Conservation (phyloP, 2,329 filamentous ascomycete genomes). For the Ophiosphaerella narmari region DNA sequence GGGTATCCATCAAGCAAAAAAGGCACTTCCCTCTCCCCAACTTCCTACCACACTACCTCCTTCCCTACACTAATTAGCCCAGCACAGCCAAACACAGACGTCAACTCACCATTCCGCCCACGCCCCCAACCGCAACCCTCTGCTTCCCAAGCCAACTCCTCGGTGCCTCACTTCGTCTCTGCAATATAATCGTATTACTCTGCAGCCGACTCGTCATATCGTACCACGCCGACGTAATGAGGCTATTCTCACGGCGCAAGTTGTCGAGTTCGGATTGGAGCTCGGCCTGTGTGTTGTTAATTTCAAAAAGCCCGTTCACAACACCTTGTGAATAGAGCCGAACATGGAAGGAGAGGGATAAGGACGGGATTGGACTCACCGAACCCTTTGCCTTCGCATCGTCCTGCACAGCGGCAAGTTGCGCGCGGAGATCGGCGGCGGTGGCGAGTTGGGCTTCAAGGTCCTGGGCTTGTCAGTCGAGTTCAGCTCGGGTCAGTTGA, state of each 20-base stretch:
- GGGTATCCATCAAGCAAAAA: too few relatives aligned
- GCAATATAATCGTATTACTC: conserved; percentile 80
- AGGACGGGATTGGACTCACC: conserved; percentile 21
- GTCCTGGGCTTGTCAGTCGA: conserved; percentile 23
- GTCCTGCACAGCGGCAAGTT: conserved; percentile 41
- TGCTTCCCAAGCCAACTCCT: conserved; percentile 87
- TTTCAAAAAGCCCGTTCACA: neutral
- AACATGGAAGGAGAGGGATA: neutral
- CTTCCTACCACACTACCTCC: too few relatives aligned
- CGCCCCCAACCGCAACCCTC: conserved; percentile 55
- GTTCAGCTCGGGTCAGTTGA: too few relatives aligned
- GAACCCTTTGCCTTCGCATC: conserved; percentile 44
- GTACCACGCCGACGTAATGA: conserved; percentile 86
- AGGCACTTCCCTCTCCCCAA: too few relatives aligned
- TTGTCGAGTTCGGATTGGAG: conserved; percentile 62
- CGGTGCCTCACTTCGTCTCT: conserved; percentile 73
- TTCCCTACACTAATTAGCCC: too few relatives aligned
- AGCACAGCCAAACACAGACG: too few relatives aligned
- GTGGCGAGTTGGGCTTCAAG: conserved; percentile 34
- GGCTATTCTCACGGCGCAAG: conserved; percentile 75
- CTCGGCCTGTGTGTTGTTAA: conserved; percentile 27
- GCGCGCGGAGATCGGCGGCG: conserved; percentile 29
- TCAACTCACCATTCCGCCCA: conserved; percentile 23
- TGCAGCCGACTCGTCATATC: conserved; percentile 78
- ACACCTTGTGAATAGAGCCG: too few relatives aligned